phyloP scores from a whole-genome alignment of 805 yeast genomes.

The Scheffersomyces ergatensis region DNA sequence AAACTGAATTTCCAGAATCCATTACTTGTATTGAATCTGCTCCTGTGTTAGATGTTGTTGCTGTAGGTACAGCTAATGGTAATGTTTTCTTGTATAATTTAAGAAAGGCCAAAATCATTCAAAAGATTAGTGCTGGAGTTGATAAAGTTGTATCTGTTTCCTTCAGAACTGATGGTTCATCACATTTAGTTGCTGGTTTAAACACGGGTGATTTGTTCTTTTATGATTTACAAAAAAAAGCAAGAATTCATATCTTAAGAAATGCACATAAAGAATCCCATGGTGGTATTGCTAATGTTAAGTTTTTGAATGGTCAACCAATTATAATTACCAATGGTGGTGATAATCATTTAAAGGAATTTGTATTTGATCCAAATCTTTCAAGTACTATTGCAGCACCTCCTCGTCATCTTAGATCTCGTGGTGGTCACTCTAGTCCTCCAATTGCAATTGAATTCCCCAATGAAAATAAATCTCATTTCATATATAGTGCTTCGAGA shows the following conservation, averaged over 20 bases:
- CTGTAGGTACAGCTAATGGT: conserved; percentile 73
- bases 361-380: conserved; percentile 88
- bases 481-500: conserved; percentile 77
- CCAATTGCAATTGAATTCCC: conserved; percentile 77
- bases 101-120: conserved; percentile 56
- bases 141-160: conserved; percentile 59
- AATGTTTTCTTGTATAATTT: conserved; percentile 64
- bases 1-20: conserved; percentile 41
- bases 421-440: conserved; percentile 98
- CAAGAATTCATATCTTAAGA: conserved; percentile 74
- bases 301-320: conserved; percentile 88
- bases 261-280: conserved; percentile 67
- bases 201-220: conserved; percentile 80
- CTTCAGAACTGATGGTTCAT: conserved; percentile 86
- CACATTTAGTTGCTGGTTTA: conserved; percentile 79
- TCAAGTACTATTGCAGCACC: conserved; percentile 73
- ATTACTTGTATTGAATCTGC: conserved; percentile 75
- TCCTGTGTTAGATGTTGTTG: conserved; percentile 83
- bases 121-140: conserved; percentile 39
- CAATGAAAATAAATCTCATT: conserved; percentile 73
- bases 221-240: conserved; percentile 70
- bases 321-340: conserved; percentile 86
- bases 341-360: conserved; percentile 86
- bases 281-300: conserved; percentile 76
- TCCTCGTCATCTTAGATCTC: conserved; percentile 85